Conservation (phyloP, 75 land plant species). For the Azolla pinnata region DNA sequence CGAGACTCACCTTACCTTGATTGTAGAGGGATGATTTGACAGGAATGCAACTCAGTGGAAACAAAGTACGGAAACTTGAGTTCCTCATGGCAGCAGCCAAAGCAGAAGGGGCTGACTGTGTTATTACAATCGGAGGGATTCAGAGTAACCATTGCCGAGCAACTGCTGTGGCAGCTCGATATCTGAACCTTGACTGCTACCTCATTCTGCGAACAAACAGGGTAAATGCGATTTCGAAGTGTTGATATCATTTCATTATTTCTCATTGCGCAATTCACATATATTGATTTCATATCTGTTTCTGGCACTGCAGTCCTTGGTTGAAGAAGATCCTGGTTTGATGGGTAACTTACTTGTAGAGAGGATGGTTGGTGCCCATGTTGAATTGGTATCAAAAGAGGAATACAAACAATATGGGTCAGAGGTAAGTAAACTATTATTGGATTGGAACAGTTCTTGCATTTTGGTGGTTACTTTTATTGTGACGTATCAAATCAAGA, state of each 20-base stretch:
- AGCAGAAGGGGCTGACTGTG: conserved; percentile 78
- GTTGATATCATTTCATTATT: not conserved
- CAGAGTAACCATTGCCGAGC: conserved; percentile 99
- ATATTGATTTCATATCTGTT: not conserved
- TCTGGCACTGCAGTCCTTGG: conserved; percentile 40
- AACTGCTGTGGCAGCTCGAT: conserved; percentile 95
- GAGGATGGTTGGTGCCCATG: conserved; percentile 83
- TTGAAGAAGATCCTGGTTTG: conserved; percentile 85
- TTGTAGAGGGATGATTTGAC: conserved; percentile 93
- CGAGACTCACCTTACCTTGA: not conserved
- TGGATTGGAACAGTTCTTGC: no score
- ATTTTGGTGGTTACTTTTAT: no score
- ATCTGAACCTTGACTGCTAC: conserved; percentile 78
- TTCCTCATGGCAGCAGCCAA: conserved; percentile 92
- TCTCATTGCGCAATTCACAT: no score
- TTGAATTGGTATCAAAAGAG: conserved; percentile 87
- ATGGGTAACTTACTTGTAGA: conserved; percentile 81
- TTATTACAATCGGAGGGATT: conserved; percentile 96
- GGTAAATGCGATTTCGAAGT: conserved; percentile 31
- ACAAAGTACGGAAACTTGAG: conserved; percentile 93
- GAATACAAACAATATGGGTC: conserved; percentile 84
- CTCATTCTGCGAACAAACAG: conserved; percentile 87
- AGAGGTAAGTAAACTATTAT: conserved; percentile 42
- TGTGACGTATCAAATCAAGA: no score
- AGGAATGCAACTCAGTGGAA: conserved; percentile 99